Conservation (phyloP, 2,329 filamentous ascomycete genomes). For the Trichoderma koningiopsis region DNA sequence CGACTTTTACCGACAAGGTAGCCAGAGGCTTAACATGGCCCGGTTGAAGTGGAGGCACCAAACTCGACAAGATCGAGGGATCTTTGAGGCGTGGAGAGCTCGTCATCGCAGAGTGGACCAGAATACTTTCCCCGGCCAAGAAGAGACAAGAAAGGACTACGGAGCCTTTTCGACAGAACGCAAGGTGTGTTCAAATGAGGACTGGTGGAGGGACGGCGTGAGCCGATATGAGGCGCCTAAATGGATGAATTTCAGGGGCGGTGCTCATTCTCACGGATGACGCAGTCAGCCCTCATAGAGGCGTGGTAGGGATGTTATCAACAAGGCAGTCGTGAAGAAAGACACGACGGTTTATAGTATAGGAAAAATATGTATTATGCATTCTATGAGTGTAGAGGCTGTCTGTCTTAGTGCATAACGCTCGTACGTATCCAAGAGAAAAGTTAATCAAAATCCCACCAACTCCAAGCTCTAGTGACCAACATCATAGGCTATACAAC, state of each 20-base stretch:
- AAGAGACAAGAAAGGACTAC: conserved; percentile 33
- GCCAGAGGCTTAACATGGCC: conserved; percentile 33
- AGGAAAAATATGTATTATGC: conserved; percentile 8
- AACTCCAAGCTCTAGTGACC: conserved; percentile 17
- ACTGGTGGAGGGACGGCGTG: conserved; percentile 43
- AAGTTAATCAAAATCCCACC: neutral
- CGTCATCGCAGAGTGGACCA: neutral
- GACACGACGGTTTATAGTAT: neutral
- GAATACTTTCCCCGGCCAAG: conserved; percentile 29
- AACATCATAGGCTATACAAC: neutral
- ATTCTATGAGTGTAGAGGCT: conserved; percentile 12
- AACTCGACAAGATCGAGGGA: conserved; percentile 31
- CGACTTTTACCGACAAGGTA: conserved; percentile 34
- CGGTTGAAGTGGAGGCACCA: conserved; percentile 36
- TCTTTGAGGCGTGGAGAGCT: conserved; percentile 37
- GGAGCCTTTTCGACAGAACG: conserved; percentile 34
- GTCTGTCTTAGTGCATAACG: neutral
- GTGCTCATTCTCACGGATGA: neutral
- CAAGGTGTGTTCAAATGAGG: conserved; percentile 32
- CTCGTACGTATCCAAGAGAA: conserved; percentile 10
- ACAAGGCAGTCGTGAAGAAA: neutral
- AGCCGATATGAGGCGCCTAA: conserved; percentile 38
- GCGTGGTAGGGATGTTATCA: neutral
- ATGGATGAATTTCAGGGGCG: conserved; percentile 36
- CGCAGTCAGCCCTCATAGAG: neutral